Evolutionary conservation across 371 early-diverging fungal genomes (phyloP).

Genomic region (Mucor mucedo): DNA sequence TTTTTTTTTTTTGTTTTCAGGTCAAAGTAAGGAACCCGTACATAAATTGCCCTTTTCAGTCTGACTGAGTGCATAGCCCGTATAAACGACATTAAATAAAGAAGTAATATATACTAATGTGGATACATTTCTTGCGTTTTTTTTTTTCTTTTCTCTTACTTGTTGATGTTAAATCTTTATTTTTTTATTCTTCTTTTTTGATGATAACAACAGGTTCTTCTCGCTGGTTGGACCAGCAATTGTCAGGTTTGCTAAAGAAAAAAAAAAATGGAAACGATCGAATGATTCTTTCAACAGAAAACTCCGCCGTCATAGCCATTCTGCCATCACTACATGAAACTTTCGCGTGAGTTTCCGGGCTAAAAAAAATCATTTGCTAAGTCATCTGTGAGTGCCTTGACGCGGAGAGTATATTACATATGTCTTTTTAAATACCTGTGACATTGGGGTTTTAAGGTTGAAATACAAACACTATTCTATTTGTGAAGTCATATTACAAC

Average conservation of each 20-base stretch:
- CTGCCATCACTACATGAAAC: neutral
- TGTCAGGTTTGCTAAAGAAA: neutral
- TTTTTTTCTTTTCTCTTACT: neutral
- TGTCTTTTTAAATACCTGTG: neutral
- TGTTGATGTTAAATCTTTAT: neutral
- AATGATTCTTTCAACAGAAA: neutral
- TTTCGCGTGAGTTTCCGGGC: conserved; percentile 1
- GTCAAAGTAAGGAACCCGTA: neutral
- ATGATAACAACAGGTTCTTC: no score
- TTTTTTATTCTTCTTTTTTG: neutral
- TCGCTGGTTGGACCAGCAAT: no score
- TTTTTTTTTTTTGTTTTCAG: neutral
- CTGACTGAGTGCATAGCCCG: neutral
- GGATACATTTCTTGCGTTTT: neutral
- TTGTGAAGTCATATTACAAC: conserved; percentile 1
- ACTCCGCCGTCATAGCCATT: neutral
- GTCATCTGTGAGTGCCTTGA: conserved; percentile 1
- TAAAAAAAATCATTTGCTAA: conserved; percentile 1
- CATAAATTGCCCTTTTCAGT: no score
- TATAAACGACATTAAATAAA: conserved; percentile 4
- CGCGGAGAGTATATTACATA: neutral
- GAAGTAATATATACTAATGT: conserved; percentile 1
- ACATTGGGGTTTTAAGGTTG: neutral
- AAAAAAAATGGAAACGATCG: neutral
- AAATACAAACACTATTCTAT: neutral